Base-by-base conservation (phyloP, 1,284 basidiomycete species). In the Somion occarium region DNA sequence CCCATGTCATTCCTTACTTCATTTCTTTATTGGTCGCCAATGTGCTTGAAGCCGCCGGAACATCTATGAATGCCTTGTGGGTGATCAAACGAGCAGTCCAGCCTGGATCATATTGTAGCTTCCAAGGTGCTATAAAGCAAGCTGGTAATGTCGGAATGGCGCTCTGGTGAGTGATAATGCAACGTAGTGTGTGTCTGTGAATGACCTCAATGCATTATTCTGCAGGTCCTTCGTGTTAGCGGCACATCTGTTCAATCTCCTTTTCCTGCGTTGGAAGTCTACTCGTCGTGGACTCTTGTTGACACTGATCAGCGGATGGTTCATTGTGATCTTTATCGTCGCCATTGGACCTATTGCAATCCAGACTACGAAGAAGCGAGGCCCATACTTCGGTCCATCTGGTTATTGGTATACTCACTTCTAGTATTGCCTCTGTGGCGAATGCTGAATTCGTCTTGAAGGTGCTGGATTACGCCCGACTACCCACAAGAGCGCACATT, bases 381-480 rank as follows among this genome's bases (percentile, higher is more conserved):
- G 74, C 1, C 64, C 70, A 0, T 76, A 74, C 56, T 76, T 73
- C 47, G 72, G 74, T 2, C 66, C 73, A 5, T 68, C 72, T 0
- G 74, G 74, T 2, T 68, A 61, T 49, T 75, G 74, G 74, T 71
- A 44, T 41, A 64, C 43, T 11, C 24, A 37, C 12, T 30, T 41
- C 3, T 30, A 22, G n/a, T 26, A 18, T 22, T 13, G n/a, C 13
- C 26, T 38, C 18, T 12, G n/a, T n/a, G n/a, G n/a, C 25, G 9
- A 5, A 19, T 34, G 18, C 41, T 44, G 22, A 39, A 19, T n/a
- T n/a, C 7, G 12, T 23, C n/a, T 38, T 15, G 5, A 26, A 69
- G 75, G 72, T 77, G 75, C 53, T 77, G 75, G 74, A 76, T 79
- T 24, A 74, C 75, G 4, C 51, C 62, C 7, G 56, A 59, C 5